Conservation (phyloP, 1,139 yeast species). For the Magnusiomyces fungicola region DNA sequence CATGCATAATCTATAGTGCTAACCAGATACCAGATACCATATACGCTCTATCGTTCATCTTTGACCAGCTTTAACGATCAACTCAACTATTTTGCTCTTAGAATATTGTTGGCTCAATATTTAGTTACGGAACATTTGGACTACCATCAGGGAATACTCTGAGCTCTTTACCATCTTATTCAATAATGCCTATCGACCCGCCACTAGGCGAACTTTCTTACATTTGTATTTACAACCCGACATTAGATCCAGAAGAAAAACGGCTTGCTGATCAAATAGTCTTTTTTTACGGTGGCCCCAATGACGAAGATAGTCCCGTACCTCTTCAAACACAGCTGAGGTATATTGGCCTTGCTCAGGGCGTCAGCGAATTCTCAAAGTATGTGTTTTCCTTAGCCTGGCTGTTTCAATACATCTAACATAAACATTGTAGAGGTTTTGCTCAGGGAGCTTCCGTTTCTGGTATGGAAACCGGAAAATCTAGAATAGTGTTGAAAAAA, state of each 20-base stretch:
- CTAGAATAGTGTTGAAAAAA: constrained; percentile 23
- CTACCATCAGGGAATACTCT: too few species aligned
- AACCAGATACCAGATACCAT: too few species aligned
- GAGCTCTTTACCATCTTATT: too few species aligned
- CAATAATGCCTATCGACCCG: constrained; percentile 10
- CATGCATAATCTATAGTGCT: too few species aligned
- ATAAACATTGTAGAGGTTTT: constrained; percentile 19
- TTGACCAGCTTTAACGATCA: too few species aligned
- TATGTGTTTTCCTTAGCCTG: constrained; percentile 2
- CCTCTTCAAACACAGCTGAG: constrained; percentile 22
- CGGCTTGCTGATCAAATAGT: constrained; percentile 26
- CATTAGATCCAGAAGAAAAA: constrained; percentile 23
- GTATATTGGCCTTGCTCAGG: constrained; percentile 29
- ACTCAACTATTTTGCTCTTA: too few species aligned
- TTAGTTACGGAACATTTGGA: too few species aligned
- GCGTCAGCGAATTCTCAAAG: constrained; percentile 26
- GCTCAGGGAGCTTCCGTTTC: constrained; percentile 23
- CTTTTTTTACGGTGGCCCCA: constrained; percentile 21
- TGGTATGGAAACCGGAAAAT: constrained; percentile 23
- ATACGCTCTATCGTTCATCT: too few species aligned
- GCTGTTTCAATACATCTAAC: background rate
- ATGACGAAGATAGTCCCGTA: constrained; percentile 15
- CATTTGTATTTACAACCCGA: constrained; percentile 30
- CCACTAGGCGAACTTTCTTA: constrained; percentile 19
- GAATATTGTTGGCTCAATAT: too few species aligned